These are phyloP conservation scores for Acer yangbiense DNA, from an alignment of 345 rosid species.

Conservation along the genomic window DNA sequence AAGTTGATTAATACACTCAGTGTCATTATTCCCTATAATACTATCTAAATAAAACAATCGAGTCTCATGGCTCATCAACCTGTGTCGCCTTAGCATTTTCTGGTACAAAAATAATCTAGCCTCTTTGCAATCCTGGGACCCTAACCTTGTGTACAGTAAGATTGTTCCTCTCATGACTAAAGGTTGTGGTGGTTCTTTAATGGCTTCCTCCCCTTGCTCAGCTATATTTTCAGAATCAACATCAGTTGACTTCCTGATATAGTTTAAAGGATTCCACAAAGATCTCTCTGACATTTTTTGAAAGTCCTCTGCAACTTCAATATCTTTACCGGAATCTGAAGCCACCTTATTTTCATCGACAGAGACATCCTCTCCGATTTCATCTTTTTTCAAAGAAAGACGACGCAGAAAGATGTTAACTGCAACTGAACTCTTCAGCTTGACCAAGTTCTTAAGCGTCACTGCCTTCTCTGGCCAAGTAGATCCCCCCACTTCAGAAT, in stretches of 20 bases:
- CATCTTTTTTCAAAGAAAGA: constrained; percentile 52
- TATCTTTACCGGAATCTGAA: constrained; percentile 32
- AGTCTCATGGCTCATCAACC: too few relatives aligned
- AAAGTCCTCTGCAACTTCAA: constrained; percentile 35
- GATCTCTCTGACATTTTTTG: constrained; percentile 44
- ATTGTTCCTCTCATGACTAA: constrained; percentile 58
- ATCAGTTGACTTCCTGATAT: constrained; percentile 51
- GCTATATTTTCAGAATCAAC: constrained; percentile 37
- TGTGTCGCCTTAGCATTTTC: constrained; percentile 41
- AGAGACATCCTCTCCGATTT: constrained; percentile 24
- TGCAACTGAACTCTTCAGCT: constrained; percentile 61
- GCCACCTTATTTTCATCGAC: constrained; percentile 31
- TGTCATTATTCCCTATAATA: too few relatives aligned
- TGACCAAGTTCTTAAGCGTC: constrained; percentile 65
- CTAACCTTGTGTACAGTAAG: constrained; percentile 70
- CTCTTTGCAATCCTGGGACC: constrained; percentile 62
- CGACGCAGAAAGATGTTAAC: constrained; percentile 60
- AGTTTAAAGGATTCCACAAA: constrained; percentile 70
- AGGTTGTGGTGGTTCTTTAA: background rate
- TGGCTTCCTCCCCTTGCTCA: constrained; percentile 29
- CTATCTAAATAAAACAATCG: too few relatives aligned
- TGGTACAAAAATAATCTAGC: constrained; percentile 56
- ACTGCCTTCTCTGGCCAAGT: constrained; percentile 74
- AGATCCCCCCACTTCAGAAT: constrained; percentile 40
- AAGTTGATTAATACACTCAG: too few relatives aligned